Evolutionary conservation across 2,329 filamentous ascomycete genomes (phyloP).

Genomic region (Thielaviopsis ethacetica): DNA sequence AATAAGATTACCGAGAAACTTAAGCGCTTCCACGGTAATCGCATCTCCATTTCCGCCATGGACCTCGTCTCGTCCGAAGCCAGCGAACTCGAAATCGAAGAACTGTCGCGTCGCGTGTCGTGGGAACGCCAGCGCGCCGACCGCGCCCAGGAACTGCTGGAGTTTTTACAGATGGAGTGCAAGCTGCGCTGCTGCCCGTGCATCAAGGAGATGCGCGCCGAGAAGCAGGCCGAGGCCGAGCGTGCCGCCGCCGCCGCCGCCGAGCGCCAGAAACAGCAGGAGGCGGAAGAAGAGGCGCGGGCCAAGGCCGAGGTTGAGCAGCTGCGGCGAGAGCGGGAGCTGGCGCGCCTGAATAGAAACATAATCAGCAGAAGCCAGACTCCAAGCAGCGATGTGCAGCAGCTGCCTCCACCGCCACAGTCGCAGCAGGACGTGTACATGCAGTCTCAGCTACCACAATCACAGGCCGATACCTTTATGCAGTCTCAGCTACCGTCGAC

Average conservation of each 20-base stretch:
- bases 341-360: background rate
- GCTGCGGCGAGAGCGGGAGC: conserved; percentile 3
- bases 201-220: conserved; percentile 9
- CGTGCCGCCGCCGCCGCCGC: background rate
- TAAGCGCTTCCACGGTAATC: conserved; percentile 12
- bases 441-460: no score
- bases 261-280: background rate
- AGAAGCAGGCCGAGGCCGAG: background rate
- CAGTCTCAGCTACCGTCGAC: no score
- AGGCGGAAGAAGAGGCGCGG: conserved; percentile 1
- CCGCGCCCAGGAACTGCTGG: conserved; percentile 54
- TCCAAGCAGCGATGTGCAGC: background rate
- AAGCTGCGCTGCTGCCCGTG: conserved; percentile 45
- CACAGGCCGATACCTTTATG: no score
- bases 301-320: conserved; percentile 13
- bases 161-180: conserved; percentile 63
- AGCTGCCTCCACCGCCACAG: background rate
- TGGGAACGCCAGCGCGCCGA: conserved; percentile 49
- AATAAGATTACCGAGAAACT: conserved; percentile 16
- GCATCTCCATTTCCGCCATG: conserved; percentile 29
- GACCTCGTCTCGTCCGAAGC: conserved; percentile 38
- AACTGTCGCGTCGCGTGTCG: conserved; percentile 33
- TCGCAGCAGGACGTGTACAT: no score
- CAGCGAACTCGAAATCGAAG: conserved; percentile 42
- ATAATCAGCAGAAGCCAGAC: background rate